Conservation (phyloP, 1,139 yeast genomes). For the Nakaseomyces delphensis region DNA sequence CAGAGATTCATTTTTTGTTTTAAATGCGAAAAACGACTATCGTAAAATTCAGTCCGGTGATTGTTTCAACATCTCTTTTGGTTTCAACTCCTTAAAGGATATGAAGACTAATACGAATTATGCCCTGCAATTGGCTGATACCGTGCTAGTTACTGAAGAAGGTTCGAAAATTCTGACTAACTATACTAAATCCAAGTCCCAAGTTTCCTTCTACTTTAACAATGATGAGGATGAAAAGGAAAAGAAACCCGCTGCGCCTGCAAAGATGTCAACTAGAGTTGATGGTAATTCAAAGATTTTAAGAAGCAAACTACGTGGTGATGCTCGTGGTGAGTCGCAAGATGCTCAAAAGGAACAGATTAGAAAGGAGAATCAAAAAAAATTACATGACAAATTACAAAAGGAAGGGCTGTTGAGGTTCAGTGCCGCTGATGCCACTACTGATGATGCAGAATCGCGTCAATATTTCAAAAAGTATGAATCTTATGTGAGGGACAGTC, state of each 20-base stretch:
- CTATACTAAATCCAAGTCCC: conserved; percentile 63
- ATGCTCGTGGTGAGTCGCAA: conserved; percentile 63
- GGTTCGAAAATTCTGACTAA: conserved; percentile 58
- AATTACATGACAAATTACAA: conserved; percentile 75
- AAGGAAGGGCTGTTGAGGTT: conserved; percentile 76
- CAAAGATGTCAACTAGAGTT: conserved; percentile 16
- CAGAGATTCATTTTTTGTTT: conserved; percentile 67
- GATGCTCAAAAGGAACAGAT: conserved; percentile 60
- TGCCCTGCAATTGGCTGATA: conserved; percentile 73
- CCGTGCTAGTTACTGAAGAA: conserved; percentile 50
- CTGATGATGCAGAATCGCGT: conserved; percentile 56
- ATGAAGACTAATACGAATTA: conserved; percentile 46
- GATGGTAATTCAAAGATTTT: conserved; percentile 45
- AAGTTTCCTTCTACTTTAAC: conserved; percentile 77
- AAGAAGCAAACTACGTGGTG: conserved; percentile 75
- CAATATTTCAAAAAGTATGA: conserved; percentile 79
- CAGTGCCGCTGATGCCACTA: conserved; percentile 65
- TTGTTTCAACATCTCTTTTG: conserved; percentile 67
- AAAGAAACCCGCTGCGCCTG: conserved; percentile 17
- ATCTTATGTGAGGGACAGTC: conserved; percentile 87
- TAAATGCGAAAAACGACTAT: conserved; percentile 61
- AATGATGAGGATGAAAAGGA: conserved; percentile 46
- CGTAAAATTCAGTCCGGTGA: conserved; percentile 63
- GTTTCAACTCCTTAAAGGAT: conserved; percentile 57
- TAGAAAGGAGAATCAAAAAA: conserved; percentile 74